These are phyloP conservation scores for Chrysochromulina parva DNA, from an alignment of 78 protist species.

Conservation along the genomic window DNA sequence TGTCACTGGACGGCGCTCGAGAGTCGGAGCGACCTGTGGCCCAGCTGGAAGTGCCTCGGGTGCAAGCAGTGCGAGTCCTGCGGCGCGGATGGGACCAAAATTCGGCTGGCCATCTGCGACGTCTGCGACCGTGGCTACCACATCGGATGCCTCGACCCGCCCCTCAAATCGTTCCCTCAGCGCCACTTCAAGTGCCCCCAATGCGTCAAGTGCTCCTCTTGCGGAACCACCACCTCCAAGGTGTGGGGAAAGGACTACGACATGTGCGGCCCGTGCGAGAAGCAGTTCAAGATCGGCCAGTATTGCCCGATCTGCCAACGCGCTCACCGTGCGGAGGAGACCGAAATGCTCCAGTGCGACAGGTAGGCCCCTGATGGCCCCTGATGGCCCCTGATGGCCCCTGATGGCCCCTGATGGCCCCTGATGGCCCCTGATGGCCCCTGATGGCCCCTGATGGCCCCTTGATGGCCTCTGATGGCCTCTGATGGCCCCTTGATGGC, in stretches of 20 bases:
- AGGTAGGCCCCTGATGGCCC: no score
- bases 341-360: neutral
- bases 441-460: no score
- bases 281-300: neutral
- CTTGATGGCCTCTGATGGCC: no score
- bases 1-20: neutral
- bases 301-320: neutral
- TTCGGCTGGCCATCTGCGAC: neutral
- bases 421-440: no score
- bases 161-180: neutral
- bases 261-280: neutral
- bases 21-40: neutral
- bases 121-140: neutral
- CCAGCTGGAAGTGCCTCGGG: neutral
- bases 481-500: no score
- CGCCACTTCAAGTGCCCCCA: neutral
- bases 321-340: neutral
- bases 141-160: slow-evolving; percentile 13
- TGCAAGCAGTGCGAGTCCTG: neutral
- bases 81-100: neutral
- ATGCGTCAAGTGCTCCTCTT: neutral
- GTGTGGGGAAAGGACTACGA: neutral
- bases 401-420: no score
- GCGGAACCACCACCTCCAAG: neutral
- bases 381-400: no score